A percentile compares a stretch with the other conserved stretches of the same genome.
These are phyloP conservation scores for Cucurbita maxima DNA, from an alignment of 306 rosid genomes.

Conservation along the genomic window DNA sequence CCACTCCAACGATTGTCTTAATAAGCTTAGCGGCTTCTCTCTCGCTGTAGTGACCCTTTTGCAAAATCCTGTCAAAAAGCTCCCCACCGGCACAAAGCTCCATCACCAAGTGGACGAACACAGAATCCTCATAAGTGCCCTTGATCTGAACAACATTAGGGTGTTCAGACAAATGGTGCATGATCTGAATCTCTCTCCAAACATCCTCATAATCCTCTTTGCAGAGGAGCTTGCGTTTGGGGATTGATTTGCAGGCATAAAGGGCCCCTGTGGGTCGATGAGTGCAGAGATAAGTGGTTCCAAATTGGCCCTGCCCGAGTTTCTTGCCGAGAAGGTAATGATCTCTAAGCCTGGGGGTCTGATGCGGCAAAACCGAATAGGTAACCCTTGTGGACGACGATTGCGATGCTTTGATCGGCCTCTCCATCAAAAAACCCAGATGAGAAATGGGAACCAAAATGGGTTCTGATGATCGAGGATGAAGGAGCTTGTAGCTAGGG, in stretches of 20 bases:
- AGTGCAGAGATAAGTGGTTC: conserved; percentile 56
- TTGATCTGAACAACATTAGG: conserved; percentile 55
- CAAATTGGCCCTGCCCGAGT: conserved; percentile 77
- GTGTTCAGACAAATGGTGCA: conserved; percentile 76
- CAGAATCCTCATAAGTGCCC: conserved; percentile 73
- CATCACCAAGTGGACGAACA: conserved; percentile 79
- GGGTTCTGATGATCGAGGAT: not conserved
- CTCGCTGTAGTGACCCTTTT: conserved; percentile 80
- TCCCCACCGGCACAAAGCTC: conserved; percentile 84
- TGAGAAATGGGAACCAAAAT: not conserved
- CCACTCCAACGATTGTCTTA: conserved; percentile 70
- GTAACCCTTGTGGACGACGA: conserved; percentile 11
- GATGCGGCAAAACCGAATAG: conserved; percentile 42
- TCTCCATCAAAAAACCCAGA: not conserved
- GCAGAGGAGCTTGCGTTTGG: conserved; percentile 65
- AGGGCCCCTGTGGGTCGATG: conserved; percentile 36
- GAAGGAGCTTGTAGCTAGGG: not conserved
- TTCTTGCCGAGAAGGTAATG: conserved; percentile 71
- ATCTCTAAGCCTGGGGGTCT: conserved; percentile 54
- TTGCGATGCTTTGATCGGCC: conserved; percentile 31
- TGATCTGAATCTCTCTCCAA: conserved; percentile 91
- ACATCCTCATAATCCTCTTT: conserved; percentile 71
- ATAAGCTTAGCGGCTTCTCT: conserved; percentile 66
- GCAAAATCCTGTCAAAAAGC: conserved; percentile 73
- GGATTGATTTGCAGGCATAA: conserved; percentile 81